Evolutionary conservation across 208 protist species (phyloP).

Genomic region (Naegleria lovaniensis): DNA sequence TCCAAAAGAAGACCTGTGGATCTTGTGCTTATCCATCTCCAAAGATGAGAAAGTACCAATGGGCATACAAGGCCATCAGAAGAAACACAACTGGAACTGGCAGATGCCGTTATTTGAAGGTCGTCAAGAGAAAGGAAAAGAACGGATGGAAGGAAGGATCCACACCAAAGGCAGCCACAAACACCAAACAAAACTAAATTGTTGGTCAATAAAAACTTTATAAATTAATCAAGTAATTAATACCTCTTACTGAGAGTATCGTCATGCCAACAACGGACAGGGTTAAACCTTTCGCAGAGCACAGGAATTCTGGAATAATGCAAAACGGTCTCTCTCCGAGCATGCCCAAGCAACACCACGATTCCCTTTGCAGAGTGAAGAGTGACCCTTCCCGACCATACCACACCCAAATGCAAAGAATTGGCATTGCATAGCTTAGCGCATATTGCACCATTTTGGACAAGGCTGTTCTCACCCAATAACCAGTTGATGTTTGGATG

Average conservation of each 20-base stretch:
- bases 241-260: neutral
- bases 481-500: neutral
- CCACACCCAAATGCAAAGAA: neutral
- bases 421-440: neutral
- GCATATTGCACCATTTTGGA: neutral
- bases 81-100: constrained; percentile 96
- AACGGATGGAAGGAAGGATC: constrained; percentile 87
- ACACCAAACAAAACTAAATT: neutral
- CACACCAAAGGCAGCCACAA: neutral
- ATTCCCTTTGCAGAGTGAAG: neutral
- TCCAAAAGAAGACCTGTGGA: constrained; percentile 93
- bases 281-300: neutral
- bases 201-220: neutral
- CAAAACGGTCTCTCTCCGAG: neutral
- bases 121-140: constrained; percentile 86
- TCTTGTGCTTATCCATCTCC: constrained; percentile 94
- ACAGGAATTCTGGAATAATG: neutral
- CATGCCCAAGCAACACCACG: neutral
- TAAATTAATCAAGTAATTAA: neutral
- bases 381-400: neutral
- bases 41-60: constrained; percentile 84
- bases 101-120: constrained; percentile 93
- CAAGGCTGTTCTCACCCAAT: neutral
- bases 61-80: constrained; percentile 93
- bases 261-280: neutral